Base-by-base conservation (phyloP, 192 early-diverging fungal genomes). In the Coemansia umbellata region DNA sequence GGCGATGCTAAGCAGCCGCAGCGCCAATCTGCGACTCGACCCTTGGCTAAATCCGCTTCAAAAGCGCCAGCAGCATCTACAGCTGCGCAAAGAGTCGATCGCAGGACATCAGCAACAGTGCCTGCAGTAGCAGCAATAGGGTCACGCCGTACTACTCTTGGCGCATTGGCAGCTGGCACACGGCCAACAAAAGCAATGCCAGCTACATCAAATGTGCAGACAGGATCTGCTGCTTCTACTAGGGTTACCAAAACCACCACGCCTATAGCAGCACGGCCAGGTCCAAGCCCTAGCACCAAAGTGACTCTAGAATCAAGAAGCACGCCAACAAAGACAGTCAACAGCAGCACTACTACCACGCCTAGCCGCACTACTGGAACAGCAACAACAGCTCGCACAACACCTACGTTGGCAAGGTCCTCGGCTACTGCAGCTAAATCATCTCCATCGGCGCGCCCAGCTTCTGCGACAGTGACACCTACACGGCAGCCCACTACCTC, bases 91-190 rank as follows among this genome's bases (percentile, higher is more conserved):
- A 42, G 66, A n/a, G 50, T 50, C 10, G 66, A 47, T 28, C 60
- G 54, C 40, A 55, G 36, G 36, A 15, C 49, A 8, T 48, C 60
- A 8, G 57, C 47, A 4, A 10, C 55, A 18, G 32, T 24, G n/a
- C 22, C 58, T 23, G 42, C 50, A n/a, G 48, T 42, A n/a, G 23
- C 50, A 10, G 45, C 51, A 11, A 44, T 30, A 26, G 47, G 51
- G 14, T 24, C 52, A 15, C 54, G 60, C 10, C 55, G 60, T 23
- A 54, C 50, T 6, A 61, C 66, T 1, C 66, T 59, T 31, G 58
- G 41, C 15, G 35, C 36, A 8, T 18, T 49, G 31, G 13, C 64
- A 23, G 3, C 53, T 11, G 27, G 42, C 14, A 44, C 67, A 13
- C 45, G 51, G 18, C 22, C 55, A 14, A 49, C 63, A 14, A 19